Conservation (phyloP, 73 alveolate species). For the Paramecium pentaurelia region DNA sequence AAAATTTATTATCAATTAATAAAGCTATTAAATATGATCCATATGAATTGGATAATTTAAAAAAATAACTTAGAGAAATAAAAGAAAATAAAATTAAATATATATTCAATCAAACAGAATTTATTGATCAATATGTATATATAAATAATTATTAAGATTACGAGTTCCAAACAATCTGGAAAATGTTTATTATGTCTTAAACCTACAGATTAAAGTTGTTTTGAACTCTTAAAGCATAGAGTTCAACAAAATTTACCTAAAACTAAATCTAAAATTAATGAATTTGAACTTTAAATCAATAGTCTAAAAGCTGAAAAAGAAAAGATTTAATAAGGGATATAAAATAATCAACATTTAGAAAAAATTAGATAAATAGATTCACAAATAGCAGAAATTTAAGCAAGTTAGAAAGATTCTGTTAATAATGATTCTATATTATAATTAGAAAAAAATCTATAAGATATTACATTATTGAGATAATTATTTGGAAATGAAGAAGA, state of each 20-base stretch:
- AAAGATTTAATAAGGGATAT: neutral
- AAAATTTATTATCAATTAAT: neutral
- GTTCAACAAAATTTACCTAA: neutral
- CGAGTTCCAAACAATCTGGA: neutral
- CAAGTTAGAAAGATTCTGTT: neutral
- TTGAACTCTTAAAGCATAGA: neutral
- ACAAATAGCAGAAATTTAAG: neutral
- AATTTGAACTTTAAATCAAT: neutral
- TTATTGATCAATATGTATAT: neutral
- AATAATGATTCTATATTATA: neutral
- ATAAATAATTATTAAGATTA: neutral
- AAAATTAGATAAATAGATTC: neutral
- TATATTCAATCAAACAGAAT: neutral
- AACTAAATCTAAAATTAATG: neutral
- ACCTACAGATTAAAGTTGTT: neutral
- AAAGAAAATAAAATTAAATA: constrained; percentile 2
- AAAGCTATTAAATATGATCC: neutral
- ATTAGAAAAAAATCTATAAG: neutral
- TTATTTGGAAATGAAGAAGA: neutral
- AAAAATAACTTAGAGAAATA: neutral
- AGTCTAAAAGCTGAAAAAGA: neutral
- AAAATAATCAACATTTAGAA: neutral
- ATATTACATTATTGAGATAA: neutral
- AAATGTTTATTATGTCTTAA: constrained; percentile 9
- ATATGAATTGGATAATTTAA: neutral